phyloP scores from a whole-genome alignment of 1,284 basidiomycete species.

The Moesziomyces aphidis region DNA sequence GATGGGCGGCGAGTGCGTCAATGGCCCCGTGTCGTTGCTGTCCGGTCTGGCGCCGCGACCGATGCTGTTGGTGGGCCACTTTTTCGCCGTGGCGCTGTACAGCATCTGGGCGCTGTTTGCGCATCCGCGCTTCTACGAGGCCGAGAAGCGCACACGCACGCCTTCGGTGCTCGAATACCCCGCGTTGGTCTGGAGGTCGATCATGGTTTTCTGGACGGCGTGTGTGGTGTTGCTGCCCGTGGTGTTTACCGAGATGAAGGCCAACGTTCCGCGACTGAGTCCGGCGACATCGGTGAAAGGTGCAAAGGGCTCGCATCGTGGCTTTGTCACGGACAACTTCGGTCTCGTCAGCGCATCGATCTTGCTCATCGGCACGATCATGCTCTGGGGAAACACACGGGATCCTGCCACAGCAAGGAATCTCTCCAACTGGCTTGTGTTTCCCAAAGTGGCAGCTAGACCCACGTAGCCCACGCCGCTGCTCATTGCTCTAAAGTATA shows the following conservation, averaged over 20 bases:
- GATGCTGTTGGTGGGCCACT: slow-evolving; percentile 84
- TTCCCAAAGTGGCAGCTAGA: slow-evolving; percentile 32
- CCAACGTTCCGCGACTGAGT: slow-evolving; percentile 44
- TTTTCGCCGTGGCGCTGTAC: slow-evolving; percentile 95
- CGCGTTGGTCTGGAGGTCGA: slow-evolving; percentile 34
- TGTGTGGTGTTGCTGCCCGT: slow-evolving; percentile 65
- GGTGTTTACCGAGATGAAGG: slow-evolving; percentile 62
- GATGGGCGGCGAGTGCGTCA: slow-evolving; percentile 86
- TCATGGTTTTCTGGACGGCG: slow-evolving; percentile 63
- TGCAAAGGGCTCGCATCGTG: slow-evolving; percentile 6
- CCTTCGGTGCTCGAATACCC: slow-evolving; percentile 55
- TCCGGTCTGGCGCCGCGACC: slow-evolving; percentile 78
- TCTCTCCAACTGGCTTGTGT: slow-evolving; percentile 41
- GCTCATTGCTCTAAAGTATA: slow-evolving; percentile 2
- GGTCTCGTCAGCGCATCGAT: slow-evolving; percentile 35
- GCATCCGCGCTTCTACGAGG: slow-evolving; percentile 24
- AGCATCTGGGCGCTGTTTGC: slow-evolving; percentile 87
- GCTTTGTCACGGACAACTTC: slow-evolving; percentile 40
- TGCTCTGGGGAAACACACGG: slow-evolving; percentile 40
- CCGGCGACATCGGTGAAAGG: slow-evolving; percentile 1
- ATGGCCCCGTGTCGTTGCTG: slow-evolving; percentile 78
- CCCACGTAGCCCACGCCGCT: neutral
- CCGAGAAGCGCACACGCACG: slow-evolving; percentile 15
- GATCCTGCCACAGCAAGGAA: slow-evolving; percentile 36
- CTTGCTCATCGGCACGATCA: slow-evolving; percentile 31